A percentile compares a stretch with the other conserved stretches of the same genome.
These are phyloP conservation scores for Phytophthora boehmeriae DNA, from an alignment of 352 stramenopile genomes.

Conservation along the genomic window DNA sequence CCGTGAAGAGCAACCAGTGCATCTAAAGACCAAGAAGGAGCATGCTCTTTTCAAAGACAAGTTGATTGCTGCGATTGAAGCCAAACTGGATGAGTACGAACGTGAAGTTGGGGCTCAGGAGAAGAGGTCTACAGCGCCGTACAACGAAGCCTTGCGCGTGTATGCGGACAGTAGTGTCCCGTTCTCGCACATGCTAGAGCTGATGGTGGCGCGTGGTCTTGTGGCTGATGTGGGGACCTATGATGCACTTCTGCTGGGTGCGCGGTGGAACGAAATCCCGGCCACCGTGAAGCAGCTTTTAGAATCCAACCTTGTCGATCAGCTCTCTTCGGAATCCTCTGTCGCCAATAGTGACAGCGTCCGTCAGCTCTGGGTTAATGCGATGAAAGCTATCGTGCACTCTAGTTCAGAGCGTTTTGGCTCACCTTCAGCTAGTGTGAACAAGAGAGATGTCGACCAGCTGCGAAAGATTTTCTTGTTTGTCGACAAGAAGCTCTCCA, in stretches of 20 bases:
- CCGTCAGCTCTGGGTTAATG: constrained; percentile 52
- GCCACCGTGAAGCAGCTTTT: constrained; percentile 63
- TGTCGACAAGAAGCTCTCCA: constrained; percentile 61
- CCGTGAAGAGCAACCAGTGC: constrained; percentile 55
- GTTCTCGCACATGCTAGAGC: constrained; percentile 60
- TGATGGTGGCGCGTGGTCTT: constrained; percentile 63
- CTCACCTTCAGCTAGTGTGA: constrained; percentile 44
- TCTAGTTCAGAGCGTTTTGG: constrained; percentile 67
- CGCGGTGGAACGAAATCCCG: constrained; percentile 71
- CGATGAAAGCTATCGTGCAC: constrained; percentile 68
- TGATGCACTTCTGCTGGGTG: constrained; percentile 59
- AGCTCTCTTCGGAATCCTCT: constrained; percentile 23
- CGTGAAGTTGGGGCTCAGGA: not conserved
- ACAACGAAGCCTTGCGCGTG: constrained; percentile 67
- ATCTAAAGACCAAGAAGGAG: constrained; percentile 64
- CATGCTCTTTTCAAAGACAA: constrained; percentile 49
- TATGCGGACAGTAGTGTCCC: constrained; percentile 60
- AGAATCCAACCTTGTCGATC: constrained; percentile 49
- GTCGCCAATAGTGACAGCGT: constrained; percentile 43
- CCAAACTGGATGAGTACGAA: constrained; percentile 61
- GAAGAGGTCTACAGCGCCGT: constrained; percentile 42
- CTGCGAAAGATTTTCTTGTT: constrained; percentile 62
- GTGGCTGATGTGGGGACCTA: constrained; percentile 64
- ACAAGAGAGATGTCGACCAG: constrained; percentile 46
- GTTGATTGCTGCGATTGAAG: constrained; percentile 48